Evolutionary conservation across 345 rosid genomes (phyloP).

Genomic region (Populus alba): DNA sequence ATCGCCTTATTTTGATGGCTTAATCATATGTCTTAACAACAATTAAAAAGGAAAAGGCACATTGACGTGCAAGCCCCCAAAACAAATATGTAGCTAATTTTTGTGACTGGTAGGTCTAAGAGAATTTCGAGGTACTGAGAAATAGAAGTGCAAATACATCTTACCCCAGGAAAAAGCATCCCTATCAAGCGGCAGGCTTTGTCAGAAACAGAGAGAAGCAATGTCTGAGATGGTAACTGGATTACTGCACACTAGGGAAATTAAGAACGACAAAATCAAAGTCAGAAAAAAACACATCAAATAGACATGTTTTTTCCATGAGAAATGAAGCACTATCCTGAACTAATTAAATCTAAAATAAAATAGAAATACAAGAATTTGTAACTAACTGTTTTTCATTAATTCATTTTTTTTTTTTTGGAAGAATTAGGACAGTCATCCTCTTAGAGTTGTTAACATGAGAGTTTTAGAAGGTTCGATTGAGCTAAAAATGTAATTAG

Average conservation of each 20-base stretch:
- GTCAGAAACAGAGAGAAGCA: conserved; percentile 91
- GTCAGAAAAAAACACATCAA: conserved; percentile 23
- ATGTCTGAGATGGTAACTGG: conserved; percentile 87
- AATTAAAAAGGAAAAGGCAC: background rate
- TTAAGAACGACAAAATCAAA: background rate
- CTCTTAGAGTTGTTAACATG: background rate
- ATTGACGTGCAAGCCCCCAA: background rate
- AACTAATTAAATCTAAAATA: background rate
- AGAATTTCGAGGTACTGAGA: background rate
- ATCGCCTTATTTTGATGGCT: background rate
- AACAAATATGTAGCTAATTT: background rate
- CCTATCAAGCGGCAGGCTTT: conserved; percentile 94
- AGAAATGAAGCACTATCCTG: background rate
- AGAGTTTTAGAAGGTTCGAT: background rate
- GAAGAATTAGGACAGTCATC: background rate
- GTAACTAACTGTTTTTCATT: too few species aligned
- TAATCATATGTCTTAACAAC: background rate
- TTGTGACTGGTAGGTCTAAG: background rate
- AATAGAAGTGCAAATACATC: conserved; percentile 10
- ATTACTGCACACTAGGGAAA: conserved; percentile 85
- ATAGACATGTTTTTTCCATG: background rate
- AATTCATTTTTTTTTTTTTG: background rate
- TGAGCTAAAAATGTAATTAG: background rate
- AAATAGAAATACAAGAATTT: background rate
- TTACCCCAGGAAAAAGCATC: conserved; percentile 98